Evolutionary conservation across 495 filamentous ascomycete species (phyloP).

Genomic region (Neurospora sp.): DNA sequence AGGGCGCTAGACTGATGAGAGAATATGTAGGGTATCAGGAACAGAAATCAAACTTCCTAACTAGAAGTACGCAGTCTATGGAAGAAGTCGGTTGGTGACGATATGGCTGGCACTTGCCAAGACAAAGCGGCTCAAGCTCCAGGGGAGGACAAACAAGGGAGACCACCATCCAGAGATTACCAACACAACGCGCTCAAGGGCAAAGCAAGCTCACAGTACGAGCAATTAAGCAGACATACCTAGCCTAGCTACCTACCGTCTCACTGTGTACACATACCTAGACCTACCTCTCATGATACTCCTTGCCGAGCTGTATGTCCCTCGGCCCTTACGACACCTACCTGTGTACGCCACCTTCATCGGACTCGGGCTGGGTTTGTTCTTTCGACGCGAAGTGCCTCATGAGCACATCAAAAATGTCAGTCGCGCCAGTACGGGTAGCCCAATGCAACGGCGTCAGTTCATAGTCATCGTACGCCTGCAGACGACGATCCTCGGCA

Average conservation of each 20-base stretch:
- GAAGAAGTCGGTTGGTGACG: neutral
- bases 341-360: neutral
- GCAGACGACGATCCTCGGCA: neutral
- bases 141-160: neutral
- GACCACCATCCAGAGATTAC: neutral
- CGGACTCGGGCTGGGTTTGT: neutral
- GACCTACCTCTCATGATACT: neutral
- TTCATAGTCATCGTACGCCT: neutral
- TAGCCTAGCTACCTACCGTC: neutral
- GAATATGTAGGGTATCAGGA: neutral
- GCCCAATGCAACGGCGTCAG: neutral
- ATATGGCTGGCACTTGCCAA: neutral
- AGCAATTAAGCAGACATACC: neutral
- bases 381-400: neutral
- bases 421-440: neutral
- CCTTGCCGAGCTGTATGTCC: neutral
- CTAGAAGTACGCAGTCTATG: neutral
- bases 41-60: neutral
- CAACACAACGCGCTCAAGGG: neutral
- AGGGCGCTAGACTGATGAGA: neutral
- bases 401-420: neutral
- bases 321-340: neutral
- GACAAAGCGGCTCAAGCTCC: neutral
- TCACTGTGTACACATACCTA: neutral
- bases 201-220: neutral